phyloP scores from a whole-genome alignment of 179 eudicot species.

The Beta lomatogona region DNA sequence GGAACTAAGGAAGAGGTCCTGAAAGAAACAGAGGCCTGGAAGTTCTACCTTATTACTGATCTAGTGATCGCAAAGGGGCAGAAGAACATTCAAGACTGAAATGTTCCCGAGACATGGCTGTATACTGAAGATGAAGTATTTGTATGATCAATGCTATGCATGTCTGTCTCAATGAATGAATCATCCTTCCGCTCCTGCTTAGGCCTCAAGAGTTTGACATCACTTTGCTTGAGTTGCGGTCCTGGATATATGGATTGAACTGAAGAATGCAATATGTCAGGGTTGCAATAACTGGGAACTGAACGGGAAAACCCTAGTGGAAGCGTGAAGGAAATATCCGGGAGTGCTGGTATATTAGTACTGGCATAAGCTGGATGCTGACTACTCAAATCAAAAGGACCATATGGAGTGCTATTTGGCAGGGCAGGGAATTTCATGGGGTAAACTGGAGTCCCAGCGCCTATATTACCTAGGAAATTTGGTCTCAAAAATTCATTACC shows the following conservation, averaged over 20 bases:
- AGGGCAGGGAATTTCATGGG: slow-evolving; percentile 42
- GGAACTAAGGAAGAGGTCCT: not conserved
- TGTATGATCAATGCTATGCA: slow-evolving; percentile 20
- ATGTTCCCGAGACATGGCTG: slow-evolving; percentile 25
- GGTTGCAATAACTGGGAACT: slow-evolving; percentile 27
- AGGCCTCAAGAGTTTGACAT: slow-evolving; percentile 42
- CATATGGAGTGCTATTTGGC: slow-evolving; percentile 34
- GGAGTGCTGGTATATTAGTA: slow-evolving; percentile 25
- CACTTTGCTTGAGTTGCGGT: slow-evolving; percentile 38
- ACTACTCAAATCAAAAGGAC: slow-evolving; percentile 28
- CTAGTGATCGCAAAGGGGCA: not conserved
- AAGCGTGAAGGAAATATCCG: slow-evolving; percentile 40
- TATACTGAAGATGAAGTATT: slow-evolving; percentile 34
- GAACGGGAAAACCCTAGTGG: slow-evolving; percentile 37
- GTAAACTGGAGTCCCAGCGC: slow-evolving; percentile 41
- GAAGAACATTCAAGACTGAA: slow-evolving; percentile 28
- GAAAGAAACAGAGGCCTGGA: not conserved
- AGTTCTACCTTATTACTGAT: slow-evolving; percentile 27
- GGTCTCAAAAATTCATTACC: slow-evolving; percentile 36
- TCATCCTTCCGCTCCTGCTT: slow-evolving; percentile 54
- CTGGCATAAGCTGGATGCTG: slow-evolving; percentile 29
- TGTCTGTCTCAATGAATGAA: slow-evolving; percentile 22
- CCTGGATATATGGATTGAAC: slow-evolving; percentile 36
- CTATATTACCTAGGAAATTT: slow-evolving; percentile 37
- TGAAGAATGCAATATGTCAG: slow-evolving; percentile 26